These are phyloP conservation scores for Coemansia sp. DNA, from an alignment of 192 early-diverging fungal genomes.

Conservation along the genomic window DNA sequence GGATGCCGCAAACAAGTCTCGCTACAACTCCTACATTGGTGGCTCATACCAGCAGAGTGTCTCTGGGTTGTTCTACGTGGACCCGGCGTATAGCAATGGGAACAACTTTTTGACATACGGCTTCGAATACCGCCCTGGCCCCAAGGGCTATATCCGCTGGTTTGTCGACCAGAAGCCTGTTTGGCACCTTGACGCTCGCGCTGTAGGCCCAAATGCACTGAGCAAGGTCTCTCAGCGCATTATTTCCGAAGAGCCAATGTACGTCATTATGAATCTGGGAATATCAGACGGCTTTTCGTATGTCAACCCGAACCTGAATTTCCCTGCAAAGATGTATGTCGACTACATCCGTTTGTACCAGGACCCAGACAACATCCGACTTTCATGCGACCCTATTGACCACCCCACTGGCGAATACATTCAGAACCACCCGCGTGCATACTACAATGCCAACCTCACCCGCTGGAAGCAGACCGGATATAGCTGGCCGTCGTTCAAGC, in stretches of 20 bases:
- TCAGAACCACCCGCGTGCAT: constrained; percentile 55
- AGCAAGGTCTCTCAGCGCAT: constrained; percentile 48
- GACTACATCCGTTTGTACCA: constrained; percentile 63
- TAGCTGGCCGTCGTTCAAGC: constrained; percentile 49
- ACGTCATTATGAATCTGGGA: constrained; percentile 59
- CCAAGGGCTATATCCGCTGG: constrained; percentile 48
- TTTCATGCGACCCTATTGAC: constrained; percentile 59
- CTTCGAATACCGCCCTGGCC: constrained; percentile 56
- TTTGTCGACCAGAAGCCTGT: constrained; percentile 45
- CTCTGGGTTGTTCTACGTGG: constrained; percentile 45
- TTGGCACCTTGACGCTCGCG: constrained; percentile 43
- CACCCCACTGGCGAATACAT: constrained; percentile 58
- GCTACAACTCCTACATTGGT: constrained; percentile 54
- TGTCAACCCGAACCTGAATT: constrained; percentile 38
- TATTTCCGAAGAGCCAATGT: constrained; percentile 62
- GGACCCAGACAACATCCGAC: constrained; percentile 50
- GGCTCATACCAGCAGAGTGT: constrained; percentile 56
- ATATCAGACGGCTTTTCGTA: constrained; percentile 48
- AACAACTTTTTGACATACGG: constrained; percentile 50
- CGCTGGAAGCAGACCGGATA: constrained; percentile 54
- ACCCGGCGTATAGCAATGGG: constrained; percentile 30
- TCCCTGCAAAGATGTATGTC: constrained; percentile 57
- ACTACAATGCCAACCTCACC: constrained; percentile 54
- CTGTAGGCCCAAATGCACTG: constrained; percentile 44
- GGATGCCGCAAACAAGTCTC: constrained; percentile 27